Base-by-base conservation (phyloP, 805 yeast species). In the Peterozyma xylosa region DNA sequence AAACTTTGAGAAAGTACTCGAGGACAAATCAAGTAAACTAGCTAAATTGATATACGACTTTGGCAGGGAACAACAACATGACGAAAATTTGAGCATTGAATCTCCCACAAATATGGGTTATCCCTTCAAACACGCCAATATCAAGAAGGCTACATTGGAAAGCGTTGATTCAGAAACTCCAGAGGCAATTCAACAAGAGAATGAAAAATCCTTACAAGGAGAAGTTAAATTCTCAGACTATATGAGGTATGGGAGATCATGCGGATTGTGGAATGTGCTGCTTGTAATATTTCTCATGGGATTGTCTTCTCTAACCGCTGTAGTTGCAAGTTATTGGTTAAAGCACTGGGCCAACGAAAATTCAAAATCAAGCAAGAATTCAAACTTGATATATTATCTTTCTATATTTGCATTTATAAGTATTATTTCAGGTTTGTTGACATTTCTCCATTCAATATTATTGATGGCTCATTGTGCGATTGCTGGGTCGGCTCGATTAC, bases 261-360 rank as follows among this genome's bases (percentile, higher is more conserved):
- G 93, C 35, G 43, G 43, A 9, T 9, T n/a, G 4, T 18, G 15
- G 14, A 30, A 39, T 4, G 35, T 64, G 82, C 82, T 47, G 77
- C 82, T 7, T 57, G 54, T 42, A 74, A 72, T 44, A 88, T 84
- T n/a, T 32, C 66, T 1, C 18, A 53, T 79, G 3, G 82, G 78
- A 56, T 51, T 83, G 40, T 44, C 57, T 1, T 67, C 75, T 48
- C 66, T 80, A 46, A 53, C 80, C 13, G 70, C 75, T 45, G 85
- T 83, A 40, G 64, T 63, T 41, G 76, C 86, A 16, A 85, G 78
- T 56, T 74, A 86, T 35, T 87, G 96, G 96, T 74, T 87, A 50
- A 87, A 88, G 61, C 84, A 84, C 60, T 87, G 96, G 96, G 82
- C 95, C 3, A 96, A 88, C 57, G 76, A 78, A 17, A 87, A 87